A percentile compares a stretch with the other conserved stretches of the same genome.
Evolutionary conservation across 1,284 basidiomycete species (phyloP).

Genomic region (Sanghuangporus sanghuang): DNA sequence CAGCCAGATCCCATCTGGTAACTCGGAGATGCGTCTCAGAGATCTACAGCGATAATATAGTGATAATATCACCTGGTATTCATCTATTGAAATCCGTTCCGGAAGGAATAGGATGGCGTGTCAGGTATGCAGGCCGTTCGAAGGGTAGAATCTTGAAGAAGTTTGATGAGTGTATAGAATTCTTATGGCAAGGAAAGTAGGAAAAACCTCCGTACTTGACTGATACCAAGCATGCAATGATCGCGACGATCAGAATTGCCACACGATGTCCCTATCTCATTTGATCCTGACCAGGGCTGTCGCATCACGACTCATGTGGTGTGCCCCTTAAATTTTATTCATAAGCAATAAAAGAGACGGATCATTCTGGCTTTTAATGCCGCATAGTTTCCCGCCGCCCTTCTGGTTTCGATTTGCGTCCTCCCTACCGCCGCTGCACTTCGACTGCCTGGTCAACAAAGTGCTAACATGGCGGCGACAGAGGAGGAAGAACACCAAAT

Average conservation of each 20-base stretch:
- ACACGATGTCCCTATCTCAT: not conserved
- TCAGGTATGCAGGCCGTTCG: not conserved
- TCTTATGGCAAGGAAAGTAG: not conserved
- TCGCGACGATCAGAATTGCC: not conserved
- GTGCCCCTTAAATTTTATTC: not conserved
- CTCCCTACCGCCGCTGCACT: not conserved
- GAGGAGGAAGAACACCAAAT: constrained; percentile 22
- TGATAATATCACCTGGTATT: no score
- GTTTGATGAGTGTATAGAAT: not conserved
- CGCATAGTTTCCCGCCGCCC: not conserved
- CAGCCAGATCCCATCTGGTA: no score
- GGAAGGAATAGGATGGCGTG: not conserved
- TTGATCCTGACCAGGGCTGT: not conserved
- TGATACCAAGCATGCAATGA: not conserved
- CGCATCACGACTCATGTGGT: not conserved
- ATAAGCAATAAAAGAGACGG: not conserved
- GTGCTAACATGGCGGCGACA: not conserved
- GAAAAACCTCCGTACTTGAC: not conserved
- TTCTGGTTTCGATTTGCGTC: not conserved
- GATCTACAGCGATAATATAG: no score
- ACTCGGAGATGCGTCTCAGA: no score
- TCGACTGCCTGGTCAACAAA: not conserved
- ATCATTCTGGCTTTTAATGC: not conserved
- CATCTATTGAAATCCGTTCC: no score
- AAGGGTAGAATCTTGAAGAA: not conserved